Evolutionary conservation across 2,329 filamentous ascomycete species (phyloP), one percentile per base, ranked within the genome.

Genomic region (Cladosporium phlei): DNA sequence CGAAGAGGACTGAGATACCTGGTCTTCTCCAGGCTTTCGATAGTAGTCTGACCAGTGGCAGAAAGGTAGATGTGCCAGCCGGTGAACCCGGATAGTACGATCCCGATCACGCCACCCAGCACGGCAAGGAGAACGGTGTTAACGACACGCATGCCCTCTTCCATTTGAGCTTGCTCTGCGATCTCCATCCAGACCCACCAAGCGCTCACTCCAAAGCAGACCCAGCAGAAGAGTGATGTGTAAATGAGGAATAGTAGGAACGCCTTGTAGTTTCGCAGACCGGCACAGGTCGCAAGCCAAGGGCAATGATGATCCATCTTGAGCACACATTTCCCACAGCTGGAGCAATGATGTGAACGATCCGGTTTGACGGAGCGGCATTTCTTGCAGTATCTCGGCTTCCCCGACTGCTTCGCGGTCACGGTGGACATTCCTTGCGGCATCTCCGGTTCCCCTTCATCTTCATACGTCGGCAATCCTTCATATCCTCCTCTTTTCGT

Each of bases 271-370:
- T 98, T 98, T 62, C 81, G 82, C 54, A 98, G 73, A 16, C 93
- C 93, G 50, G 98, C 86, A 67, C 93, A 98, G 3, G 88, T 95
- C 21, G 93, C 91, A 39, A 98, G 77, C 93, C 93, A 98, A 12
- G 93, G 93, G 66, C 93, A 98, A 71, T 98, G 93, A 67, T 98
- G 93, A 65, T 98, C 93, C 93, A 98, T 98, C 75, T 98, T 98
- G 66, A 98, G 76, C 20, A 98, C 90, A 66, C 93, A 98, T 61
- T 86, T 85, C 56, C 85, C 82, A 70, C 93, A 98, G 3, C 89
- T 94, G 9, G 88, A 95, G 76, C 93, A 98, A 72, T 98, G 93
- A 67, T 98, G 93, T 24, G 91, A 83, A 51, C 93, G 87, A 69
- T 98, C 93, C 32, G 93, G 93, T 72, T 98, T 98, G 53, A 86